phyloP scores from a whole-genome alignment of 148 eudicot species.

The Heliamphora exappendiculata region DNA sequence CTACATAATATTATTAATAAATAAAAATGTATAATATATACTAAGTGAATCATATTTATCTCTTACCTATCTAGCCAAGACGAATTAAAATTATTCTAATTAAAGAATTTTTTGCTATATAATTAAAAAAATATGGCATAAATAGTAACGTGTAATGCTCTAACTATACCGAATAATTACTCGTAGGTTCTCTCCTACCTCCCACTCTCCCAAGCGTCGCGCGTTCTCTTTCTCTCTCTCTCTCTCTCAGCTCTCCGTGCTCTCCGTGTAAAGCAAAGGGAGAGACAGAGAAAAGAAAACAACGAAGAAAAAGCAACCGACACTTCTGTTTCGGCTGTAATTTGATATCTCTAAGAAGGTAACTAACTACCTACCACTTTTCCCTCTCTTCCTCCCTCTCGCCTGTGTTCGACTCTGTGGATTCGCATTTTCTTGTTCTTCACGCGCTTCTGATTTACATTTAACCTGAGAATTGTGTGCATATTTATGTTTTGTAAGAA shows the following conservation, averaged over 20 bases:
- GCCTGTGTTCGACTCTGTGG: neutral
- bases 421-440: neutral
- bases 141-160: too few relatives aligned
- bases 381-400: neutral
- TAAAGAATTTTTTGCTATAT: too few relatives aligned
- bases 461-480: too few relatives aligned
- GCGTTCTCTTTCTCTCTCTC: neutral
- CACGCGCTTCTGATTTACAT: neutral
- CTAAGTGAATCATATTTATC: too few relatives aligned
- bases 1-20: too few relatives aligned
- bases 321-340: neutral
- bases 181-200: neutral
- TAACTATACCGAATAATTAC: too few relatives aligned
- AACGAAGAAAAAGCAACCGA: neutral
- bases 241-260: neutral
- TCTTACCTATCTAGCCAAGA: too few relatives aligned
- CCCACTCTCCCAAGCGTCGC: neutral
- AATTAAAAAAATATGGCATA: too few relatives aligned
- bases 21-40: too few relatives aligned
- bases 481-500: neutral
- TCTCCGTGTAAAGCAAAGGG: neutral
- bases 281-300: too few relatives aligned
- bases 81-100: too few relatives aligned
- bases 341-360: conserved; percentile 14
- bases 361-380: neutral